Evolutionary conservation across 2,329 filamentous ascomycete species (phyloP).

Genomic region (Apiospora saccharicola): DNA sequence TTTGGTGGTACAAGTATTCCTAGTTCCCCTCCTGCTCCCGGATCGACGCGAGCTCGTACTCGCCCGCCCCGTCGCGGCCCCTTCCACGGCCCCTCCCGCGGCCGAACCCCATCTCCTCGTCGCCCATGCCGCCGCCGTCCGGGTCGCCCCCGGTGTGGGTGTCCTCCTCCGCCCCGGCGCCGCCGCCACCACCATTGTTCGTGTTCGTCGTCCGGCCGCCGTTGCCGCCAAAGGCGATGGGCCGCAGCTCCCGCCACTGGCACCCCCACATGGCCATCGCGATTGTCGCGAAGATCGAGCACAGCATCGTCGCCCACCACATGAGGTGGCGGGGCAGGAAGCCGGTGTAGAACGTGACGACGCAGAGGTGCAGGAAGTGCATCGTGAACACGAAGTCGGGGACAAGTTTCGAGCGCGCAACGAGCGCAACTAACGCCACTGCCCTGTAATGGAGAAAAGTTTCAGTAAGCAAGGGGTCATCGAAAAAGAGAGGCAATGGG

Average conservation of each 20-base stretch:
- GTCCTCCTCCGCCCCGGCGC: slow-evolving; percentile 35
- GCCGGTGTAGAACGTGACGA: slow-evolving; percentile 80
- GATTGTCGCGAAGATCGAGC: slow-evolving; percentile 54
- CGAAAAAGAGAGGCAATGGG: slow-evolving; percentile 1
- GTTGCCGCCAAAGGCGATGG: slow-evolving; percentile 82
- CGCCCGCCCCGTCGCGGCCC: slow-evolving; percentile 61
- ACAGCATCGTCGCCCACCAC: slow-evolving; percentile 78
- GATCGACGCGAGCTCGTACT: slow-evolving; percentile 68
- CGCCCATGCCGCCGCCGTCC: slow-evolving; percentile 34
- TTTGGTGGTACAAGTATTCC: not conserved
- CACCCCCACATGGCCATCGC: slow-evolving; percentile 88
- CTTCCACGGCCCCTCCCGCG: slow-evolving; percentile 60
- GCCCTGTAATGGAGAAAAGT: slow-evolving; percentile 60
- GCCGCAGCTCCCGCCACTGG: slow-evolving; percentile 85
- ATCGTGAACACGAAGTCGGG: slow-evolving; percentile 93
- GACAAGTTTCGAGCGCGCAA: slow-evolving; percentile 90
- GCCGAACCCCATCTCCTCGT: slow-evolving; percentile 59
- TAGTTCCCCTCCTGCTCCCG: slow-evolving; percentile 4
- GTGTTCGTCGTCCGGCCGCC: slow-evolving; percentile 40
- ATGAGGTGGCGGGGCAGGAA: slow-evolving; percentile 78
- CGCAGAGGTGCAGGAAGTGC: slow-evolving; percentile 80
- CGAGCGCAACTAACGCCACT: slow-evolving; percentile 81
- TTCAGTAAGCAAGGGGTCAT: not conserved
- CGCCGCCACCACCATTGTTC: slow-evolving; percentile 44
- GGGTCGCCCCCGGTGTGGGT: slow-evolving; percentile 33